A percentile compares a stretch with the other conserved stretches of the same genome.
phyloP scores from a whole-genome alignment of 176 grass and related monocot genomes.

The Carex littledalei region DNA sequence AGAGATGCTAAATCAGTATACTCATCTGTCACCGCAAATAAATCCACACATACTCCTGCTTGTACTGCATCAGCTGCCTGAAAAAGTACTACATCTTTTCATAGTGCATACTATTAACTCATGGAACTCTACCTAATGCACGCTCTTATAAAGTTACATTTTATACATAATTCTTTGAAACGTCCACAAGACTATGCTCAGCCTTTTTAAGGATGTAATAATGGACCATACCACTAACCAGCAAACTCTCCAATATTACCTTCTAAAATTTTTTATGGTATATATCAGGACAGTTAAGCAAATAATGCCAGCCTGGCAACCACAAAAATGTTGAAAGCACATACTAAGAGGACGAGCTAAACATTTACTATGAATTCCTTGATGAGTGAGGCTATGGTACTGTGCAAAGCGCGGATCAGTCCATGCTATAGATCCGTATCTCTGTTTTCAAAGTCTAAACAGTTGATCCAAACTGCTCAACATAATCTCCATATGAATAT shows the following conservation, averaged over 20 bases:
- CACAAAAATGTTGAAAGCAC: background rate
- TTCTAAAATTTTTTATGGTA: background rate
- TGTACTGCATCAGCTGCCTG: slow-evolving; percentile 95
- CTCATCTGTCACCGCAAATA: slow-evolving; percentile 92
- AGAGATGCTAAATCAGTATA: slow-evolving; percentile 95
- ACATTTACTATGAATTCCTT: background rate
- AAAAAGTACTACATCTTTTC: slow-evolving; percentile 19
- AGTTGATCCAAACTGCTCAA: no score
- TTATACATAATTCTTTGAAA: background rate
- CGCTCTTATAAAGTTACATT: background rate
- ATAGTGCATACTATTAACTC: background rate
- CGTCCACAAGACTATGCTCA: background rate
- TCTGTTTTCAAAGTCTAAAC: no score
- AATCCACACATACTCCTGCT: slow-evolving; percentile 88
- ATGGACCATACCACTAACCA: background rate
- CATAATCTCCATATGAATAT: no score
- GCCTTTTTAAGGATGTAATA: background rate
- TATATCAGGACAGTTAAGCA: background rate
- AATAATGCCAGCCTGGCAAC: background rate
- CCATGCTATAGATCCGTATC: no score
- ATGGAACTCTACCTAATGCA: background rate
- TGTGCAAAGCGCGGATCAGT: no score
- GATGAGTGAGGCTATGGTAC: background rate
- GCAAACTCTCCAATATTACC: background rate
- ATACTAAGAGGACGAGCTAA: background rate